Evolutionary conservation across 108 stramenopile genomes (phyloP), one percentile per base, ranked within the genome.

Genomic region (Nitzschia palea): DNA sequence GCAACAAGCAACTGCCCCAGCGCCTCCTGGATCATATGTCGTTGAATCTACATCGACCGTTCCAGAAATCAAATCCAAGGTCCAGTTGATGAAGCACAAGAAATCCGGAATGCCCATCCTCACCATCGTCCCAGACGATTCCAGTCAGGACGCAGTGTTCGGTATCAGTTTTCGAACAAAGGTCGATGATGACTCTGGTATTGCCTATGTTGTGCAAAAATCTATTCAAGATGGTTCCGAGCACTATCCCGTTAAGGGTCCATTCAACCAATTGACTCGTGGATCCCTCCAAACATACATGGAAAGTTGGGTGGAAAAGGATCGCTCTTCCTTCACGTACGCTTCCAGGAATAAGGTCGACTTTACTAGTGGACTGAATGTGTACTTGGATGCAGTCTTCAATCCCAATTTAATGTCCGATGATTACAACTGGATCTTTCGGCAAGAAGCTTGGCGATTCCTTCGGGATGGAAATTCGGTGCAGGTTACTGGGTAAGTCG

Each of bases 401-500:
- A 75, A 84, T 59, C 98, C 98, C 12, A 78, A 86, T 3, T 83
- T 91, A 6, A 79, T 87, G 4, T 82, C 91, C 47, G 83, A 85
- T 25, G 77, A 80, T 34, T 68, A 79, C 71, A 75, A 80, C 20
- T 86, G 81, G 83, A 91, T 94, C 5, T 78, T 87, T n/a, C 73
- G 77, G 27, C 96, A 97, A 79, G 97, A 99, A 67, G 98, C 95
- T 34, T 97, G 97, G 97, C 88, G 95, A 66, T 80, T 93, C 47
- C 4, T 48, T 20, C 27, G 73, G 59, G 60, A 29, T 34, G 53
- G 20, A 8, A 58, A 81, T 43, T 59, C 72, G 35, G 57, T 83
- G 18, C 72, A 67, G 62, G 60, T 86, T 80, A 93, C 91, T 69
- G 98, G 98, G 44, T 95, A 95, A n/a, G n/a, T n/a, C 25, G 97